phyloP scores from a whole-genome alignment of 441 rosid species.

The Erysimum cheiri region DNA sequence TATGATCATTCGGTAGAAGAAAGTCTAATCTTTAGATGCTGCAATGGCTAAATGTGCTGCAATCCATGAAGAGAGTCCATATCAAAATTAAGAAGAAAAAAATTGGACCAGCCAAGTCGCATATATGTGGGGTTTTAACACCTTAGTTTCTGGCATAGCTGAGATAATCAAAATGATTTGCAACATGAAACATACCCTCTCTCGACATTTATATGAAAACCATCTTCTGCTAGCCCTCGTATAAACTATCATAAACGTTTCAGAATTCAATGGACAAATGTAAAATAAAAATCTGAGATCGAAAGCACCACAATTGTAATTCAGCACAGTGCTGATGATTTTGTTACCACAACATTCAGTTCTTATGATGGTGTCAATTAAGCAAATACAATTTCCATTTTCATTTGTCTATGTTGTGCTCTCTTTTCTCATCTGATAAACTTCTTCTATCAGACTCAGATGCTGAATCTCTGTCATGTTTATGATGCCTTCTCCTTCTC shows the following conservation, averaged over 20 bases:
- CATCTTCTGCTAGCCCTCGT: background rate
- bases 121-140: background rate
- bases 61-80: background rate
- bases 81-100: background rate
- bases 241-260: background rate
- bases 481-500: conserved; percentile 46
- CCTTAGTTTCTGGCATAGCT: background rate
- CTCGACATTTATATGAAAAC: background rate
- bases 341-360: conserved; percentile 3
- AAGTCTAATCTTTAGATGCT: conserved; percentile 5
- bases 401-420: conserved; percentile 30
- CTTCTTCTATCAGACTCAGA: conserved; percentile 30
- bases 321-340: conserved; percentile 24
- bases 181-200: background rate
- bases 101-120: background rate
- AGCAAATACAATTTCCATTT: conserved; percentile 1
- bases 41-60: background rate
- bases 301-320: background rate
- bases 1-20: background rate
- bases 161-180: background rate
- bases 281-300: background rate
- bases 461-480: conserved; percentile 32
- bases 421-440: conserved; percentile 33
- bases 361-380: conserved; percentile 4
- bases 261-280: background rate